Evolutionary conservation across 129 eudicot genomes (phyloP), one percentile per base, ranked within the genome.

Genomic region (Gnaphalium uliginosum): DNA sequence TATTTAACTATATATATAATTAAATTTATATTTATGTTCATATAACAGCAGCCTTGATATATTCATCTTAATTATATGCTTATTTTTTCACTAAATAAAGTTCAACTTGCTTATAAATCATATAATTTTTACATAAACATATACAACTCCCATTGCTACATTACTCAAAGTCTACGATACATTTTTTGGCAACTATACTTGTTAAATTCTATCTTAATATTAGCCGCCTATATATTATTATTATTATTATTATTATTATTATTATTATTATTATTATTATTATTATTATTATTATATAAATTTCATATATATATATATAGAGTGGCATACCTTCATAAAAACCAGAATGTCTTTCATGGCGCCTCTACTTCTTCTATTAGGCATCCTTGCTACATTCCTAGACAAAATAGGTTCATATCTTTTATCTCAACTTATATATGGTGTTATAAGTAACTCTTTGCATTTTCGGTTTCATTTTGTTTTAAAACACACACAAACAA

Each of bases 331-430:
- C 35, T 24, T 32, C 65, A 61, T 65, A 33, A 62, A 68, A 73
- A 66, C 68, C 62, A 79, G 29, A 71, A n/a, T 73, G 83, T 82
- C 78, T 77, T 68, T 69, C 62, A 82, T 76, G 78, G 70, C 67
- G 39, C 24, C 64, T 43, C 29, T 66, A 27, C 69, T 82, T 41
- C 50, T 82, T 50, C 30, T 81, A 25, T 46, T 76, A n/a, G 75
- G 73, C 39, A 39, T 82, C 11, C 43, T 77, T 56, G 69, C 32
- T 61, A 26, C 74, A 71, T 71, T 67, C 32, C n/a, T 82, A 29
- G 22, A 17, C 8, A 65, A 61, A 59, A 39, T 78, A 70, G 81
- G 85, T 81, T 60, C 41, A 48, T 64, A 15, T 65, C 21, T 62
- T 46, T 41, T 59, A 17, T 6, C 19, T 59, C 43, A 4, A 68